Percentiles rank a stretch among this genome's conserved stretches.
phyloP scores from a whole-genome alignment of 2,329 filamentous ascomycete genomes.

The Cercospora sp. region DNA sequence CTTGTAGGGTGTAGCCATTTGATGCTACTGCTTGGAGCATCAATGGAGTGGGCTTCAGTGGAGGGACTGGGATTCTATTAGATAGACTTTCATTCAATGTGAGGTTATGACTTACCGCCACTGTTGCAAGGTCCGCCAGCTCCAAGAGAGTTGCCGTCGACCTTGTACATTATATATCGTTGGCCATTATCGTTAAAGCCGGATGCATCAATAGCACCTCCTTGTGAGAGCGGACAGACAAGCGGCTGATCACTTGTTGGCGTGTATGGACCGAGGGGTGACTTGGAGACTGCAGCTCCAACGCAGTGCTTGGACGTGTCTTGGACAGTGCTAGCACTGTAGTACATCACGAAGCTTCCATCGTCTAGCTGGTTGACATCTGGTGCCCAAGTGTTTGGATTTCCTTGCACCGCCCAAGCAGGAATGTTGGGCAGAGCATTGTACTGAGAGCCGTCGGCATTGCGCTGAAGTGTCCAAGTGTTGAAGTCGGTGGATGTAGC shows the following conservation, averaged over 20 bases:
- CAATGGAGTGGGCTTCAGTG: conserved; percentile 37
- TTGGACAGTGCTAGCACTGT: conserved; percentile 34
- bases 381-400: conserved; percentile 61
- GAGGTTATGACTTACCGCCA: conserved; percentile 18
- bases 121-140: conserved; percentile 38
- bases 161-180: conserved; percentile 40
- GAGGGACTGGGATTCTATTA: conserved; percentile 27
- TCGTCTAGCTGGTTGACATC: conserved; percentile 56
- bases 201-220: conserved; percentile 41
- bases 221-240: conserved; percentile 34
- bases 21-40: conserved; percentile 36
- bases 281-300: conserved; percentile 37
- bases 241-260: conserved; percentile 33
- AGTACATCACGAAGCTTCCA: conserved; percentile 40
- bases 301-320: conserved; percentile 38
- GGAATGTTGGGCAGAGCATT: conserved; percentile 58
- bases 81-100: conserved; percentile 2
- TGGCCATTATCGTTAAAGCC: conserved; percentile 38
- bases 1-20: conserved; percentile 37
- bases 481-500: conserved; percentile 42
- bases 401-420: conserved; percentile 54
- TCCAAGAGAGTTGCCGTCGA: conserved; percentile 41
- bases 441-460: conserved; percentile 41
- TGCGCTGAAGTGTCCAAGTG: conserved; percentile 41
- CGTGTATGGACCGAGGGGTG: conserved; percentile 35